Evolutionary conservation across 2,329 filamentous ascomycete species (phyloP), one percentile per base, ranked within the genome.

Genomic region (Dothistroma pini): DNA sequence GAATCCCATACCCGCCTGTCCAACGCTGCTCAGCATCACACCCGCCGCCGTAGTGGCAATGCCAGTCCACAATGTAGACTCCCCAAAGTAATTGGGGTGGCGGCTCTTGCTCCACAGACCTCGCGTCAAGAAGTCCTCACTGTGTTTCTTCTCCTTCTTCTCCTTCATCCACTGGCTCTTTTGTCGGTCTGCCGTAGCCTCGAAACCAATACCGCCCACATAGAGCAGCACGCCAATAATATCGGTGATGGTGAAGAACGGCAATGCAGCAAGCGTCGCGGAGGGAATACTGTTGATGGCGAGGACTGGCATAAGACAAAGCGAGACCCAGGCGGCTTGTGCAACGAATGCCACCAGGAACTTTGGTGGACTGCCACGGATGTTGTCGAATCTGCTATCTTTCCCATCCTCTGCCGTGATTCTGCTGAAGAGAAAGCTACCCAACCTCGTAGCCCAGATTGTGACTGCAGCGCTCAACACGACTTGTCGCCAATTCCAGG

Each of bases 31-130:
- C 1, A 82, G 73, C 54, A 90, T 75, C 0, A 1, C 76, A 0
- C 86, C 85, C 0, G 81, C 84, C 0, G 84, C 81, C 0, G 79
- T 75, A 5, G 84, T 82, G 0, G 87, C 86, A 60, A 90, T 83
- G 1, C 88, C 87, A 0, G 83, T 85, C 88, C 87, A 90, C 34
- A 90, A 76, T 11, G 84, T 87, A 31, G 80, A 81, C 73, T 90
- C 87, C n/a, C 87, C 88, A 71, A 90, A 88, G 76, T 90, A 90
- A 69, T 90, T 88, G 0, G 87, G 87, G 73, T 88, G 85, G 62
- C 85, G 76, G 53, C 80, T 83, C 70, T 82, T 80, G 6, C 78
- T 77, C 83, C 86, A 90, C 38, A 90, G 69, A 0, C 87, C 87
- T 0, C 77, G 73, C 0, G 86, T 87, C 63, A 90, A 71, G 68